phyloP scores from a whole-genome alignment of 2,329 filamentous ascomycete species.

The Trichoderma sp. region DNA sequence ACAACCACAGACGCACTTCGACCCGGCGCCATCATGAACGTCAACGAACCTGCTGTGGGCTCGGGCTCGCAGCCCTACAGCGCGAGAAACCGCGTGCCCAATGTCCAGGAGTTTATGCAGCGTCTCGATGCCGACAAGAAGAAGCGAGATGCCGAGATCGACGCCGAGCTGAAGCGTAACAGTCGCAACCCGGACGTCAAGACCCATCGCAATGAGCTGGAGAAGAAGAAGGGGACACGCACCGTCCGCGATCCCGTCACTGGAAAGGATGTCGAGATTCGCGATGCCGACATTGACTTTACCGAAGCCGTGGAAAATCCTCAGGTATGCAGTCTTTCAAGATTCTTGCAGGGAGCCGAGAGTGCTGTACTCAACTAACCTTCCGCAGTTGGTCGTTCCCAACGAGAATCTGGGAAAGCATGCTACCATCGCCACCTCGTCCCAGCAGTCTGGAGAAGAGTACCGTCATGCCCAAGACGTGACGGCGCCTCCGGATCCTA shows the following conservation, averaged over 20 bases:
- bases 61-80: conserved; percentile 71
- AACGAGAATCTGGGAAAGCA: conserved; percentile 84
- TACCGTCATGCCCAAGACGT: conserved; percentile 87
- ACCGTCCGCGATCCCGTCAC: conserved; percentile 86
- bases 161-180: conserved; percentile 54
- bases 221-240: conserved; percentile 58
- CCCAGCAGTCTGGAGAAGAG: conserved; percentile 72
- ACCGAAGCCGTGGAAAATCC: conserved; percentile 73
- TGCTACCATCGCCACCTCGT: conserved; percentile 71
- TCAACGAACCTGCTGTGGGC: conserved; percentile 47
- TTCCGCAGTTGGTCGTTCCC: conserved; percentile 71
- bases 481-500: conserved; percentile 85
- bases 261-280: conserved; percentile 81
- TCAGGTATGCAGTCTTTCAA: conserved; percentile 48
- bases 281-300: conserved; percentile 72
- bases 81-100: conserved; percentile 80
- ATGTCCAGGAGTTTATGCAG: conserved; percentile 80
- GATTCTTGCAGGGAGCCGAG: background rate
- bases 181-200: conserved; percentile 43
- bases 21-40: conserved; percentile 40
- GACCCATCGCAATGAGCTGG: conserved; percentile 48
- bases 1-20: background rate
- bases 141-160: conserved; percentile 70
- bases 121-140: conserved; percentile 78
- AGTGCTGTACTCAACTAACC: conserved; percentile 1